phyloP scores from a whole-genome alignment of 352 stramenopile genomes.

The Detonula confervacea region DNA sequence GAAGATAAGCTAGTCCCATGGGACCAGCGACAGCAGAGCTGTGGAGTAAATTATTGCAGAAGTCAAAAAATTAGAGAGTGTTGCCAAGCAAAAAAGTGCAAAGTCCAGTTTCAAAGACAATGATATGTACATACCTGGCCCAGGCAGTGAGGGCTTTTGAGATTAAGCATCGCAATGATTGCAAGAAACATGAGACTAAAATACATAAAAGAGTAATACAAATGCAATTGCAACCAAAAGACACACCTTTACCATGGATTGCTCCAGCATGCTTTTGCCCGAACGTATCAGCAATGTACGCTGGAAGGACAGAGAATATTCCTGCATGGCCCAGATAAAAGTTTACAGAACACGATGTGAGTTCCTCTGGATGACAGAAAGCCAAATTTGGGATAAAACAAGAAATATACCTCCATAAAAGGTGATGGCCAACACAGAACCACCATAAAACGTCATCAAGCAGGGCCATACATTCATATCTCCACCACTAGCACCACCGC shows the following conservation, averaged over 20 bases:
- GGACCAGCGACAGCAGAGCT: slow-evolving; percentile 62
- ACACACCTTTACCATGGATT: slow-evolving; percentile 78
- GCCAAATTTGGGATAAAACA: not conserved
- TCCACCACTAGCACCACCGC: slow-evolving; percentile 6
- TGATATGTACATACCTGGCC: too few species aligned
- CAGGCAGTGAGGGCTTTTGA: slow-evolving; percentile 72
- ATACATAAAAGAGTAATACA: too few species aligned
- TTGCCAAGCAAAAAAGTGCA: too few species aligned
- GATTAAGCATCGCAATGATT: too few species aligned
- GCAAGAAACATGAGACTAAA: too few species aligned
- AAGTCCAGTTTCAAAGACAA: too few species aligned
- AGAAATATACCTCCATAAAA: slow-evolving; percentile 64
- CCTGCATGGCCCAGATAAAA: too few species aligned
- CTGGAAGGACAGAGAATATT: slow-evolving; percentile 70
- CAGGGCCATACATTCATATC: slow-evolving; percentile 33
- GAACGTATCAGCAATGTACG: slow-evolving; percentile 80
- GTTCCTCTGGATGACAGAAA: not conserved
- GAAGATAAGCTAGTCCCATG: slow-evolving; percentile 65
- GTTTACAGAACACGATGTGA: not conserved
- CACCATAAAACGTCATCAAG: slow-evolving; percentile 61
- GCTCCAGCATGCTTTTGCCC: slow-evolving; percentile 72
- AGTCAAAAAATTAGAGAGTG: too few species aligned
- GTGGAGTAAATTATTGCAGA: too few species aligned
- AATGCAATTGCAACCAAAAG: too few species aligned
- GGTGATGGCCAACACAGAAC: slow-evolving; percentile 63